These are phyloP conservation scores for Tolypocladium pustulatum DNA, from an alignment of 2,329 filamentous ascomycete species.

Conservation along the genomic window DNA sequence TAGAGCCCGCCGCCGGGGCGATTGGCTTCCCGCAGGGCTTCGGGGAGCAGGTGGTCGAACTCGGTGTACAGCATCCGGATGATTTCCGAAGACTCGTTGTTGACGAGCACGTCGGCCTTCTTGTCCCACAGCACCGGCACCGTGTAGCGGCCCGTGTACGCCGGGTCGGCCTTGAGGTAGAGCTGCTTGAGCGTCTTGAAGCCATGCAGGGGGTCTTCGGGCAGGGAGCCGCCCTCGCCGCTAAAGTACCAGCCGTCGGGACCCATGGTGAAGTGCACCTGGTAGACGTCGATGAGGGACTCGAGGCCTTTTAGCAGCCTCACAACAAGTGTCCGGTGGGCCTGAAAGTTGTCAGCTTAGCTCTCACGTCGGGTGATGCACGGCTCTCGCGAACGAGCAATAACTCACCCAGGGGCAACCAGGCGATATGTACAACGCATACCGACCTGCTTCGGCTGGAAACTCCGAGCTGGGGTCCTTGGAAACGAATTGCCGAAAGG, in stretches of 20 bases:
- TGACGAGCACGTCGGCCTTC: conserved; percentile 60
- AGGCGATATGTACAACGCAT: conserved; percentile 49
- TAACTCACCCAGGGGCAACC: conserved; percentile 51
- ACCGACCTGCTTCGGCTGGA: conserved; percentile 47
- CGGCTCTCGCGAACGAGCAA: neutral
- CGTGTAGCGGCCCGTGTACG: conserved; percentile 61
- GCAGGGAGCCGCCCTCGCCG: conserved; percentile 34
- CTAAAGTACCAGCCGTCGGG: conserved; percentile 44
- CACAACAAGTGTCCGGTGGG: conserved; percentile 64
- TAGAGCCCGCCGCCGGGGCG: conserved; percentile 44
- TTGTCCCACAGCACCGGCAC: conserved; percentile 66
- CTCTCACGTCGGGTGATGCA: too few relatives aligned
- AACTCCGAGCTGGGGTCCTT: conserved; percentile 38
- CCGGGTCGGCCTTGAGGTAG: conserved; percentile 57
- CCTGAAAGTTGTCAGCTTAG: conserved; percentile 23
- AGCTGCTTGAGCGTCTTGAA: conserved; percentile 59
- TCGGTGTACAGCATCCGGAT: conserved; percentile 73
- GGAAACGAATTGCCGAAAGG: conserved; percentile 46
- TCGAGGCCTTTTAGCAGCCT: conserved; percentile 65
- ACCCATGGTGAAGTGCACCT: conserved; percentile 56
- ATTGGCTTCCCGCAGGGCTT: conserved; percentile 38
- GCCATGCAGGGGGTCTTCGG: conserved; percentile 51
- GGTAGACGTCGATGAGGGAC: conserved; percentile 55
- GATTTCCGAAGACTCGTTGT: conserved; percentile 76
- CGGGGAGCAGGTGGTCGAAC: conserved; percentile 53